Percentiles rank a stretch among this genome's conserved stretches.
Evolutionary conservation across 768 basidiomycete genomes (phyloP).

Genomic region (Suillus alpinus): DNA sequence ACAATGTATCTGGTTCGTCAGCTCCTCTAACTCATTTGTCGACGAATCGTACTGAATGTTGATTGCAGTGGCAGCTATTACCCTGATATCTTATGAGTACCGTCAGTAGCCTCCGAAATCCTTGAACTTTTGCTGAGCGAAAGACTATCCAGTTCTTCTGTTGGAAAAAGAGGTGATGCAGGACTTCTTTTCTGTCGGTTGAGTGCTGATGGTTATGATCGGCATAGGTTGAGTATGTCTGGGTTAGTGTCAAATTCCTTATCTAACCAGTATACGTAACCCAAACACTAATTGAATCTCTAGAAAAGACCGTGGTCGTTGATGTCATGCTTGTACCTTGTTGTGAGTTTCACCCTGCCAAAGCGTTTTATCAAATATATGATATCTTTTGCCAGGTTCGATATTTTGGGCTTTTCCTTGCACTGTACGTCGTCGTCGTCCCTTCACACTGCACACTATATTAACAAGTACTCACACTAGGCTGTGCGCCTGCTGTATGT

Average conservation of each 20-base stretch:
- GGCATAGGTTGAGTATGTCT: background rate
- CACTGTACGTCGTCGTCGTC: background rate
- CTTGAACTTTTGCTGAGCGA: background rate
- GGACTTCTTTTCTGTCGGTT: no score
- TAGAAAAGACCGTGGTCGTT: background rate
- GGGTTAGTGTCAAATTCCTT: background rate
- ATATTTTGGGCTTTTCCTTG: background rate
- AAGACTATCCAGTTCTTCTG: background rate
- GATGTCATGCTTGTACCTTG: conserved; percentile 1
- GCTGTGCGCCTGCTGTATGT: conserved; percentile 1
- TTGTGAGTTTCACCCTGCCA: background rate
- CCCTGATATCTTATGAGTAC: conserved; percentile 1
- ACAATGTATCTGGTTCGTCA: background rate
- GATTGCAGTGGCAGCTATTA: background rate
- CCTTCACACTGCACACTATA: background rate
- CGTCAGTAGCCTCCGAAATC: background rate
- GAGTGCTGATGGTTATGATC: background rate
- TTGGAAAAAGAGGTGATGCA: background rate
- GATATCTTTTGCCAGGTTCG: background rate
- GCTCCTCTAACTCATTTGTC: background rate
- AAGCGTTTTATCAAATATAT: background rate
- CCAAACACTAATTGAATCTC: background rate
- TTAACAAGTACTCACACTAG: background rate
- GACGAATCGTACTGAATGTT: background rate
- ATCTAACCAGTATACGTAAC: background rate